Evolutionary conservation across 331 rosid species (phyloP), one percentile per base, ranked within the genome.

Genomic region (Rhamnella rubrinervis): DNA sequence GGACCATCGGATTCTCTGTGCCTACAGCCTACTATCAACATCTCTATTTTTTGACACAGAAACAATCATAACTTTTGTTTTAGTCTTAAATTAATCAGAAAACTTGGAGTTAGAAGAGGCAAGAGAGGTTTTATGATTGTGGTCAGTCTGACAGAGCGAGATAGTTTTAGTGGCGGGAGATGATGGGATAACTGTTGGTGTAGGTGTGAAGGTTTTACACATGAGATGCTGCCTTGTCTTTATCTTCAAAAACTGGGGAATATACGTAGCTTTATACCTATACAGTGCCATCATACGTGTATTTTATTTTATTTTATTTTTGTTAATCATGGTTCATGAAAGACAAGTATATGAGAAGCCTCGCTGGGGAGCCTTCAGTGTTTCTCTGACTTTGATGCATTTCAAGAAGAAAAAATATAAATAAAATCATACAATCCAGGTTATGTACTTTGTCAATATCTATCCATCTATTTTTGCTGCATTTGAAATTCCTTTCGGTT

Each of bases 321-420:
- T 59, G 73, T 66, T 81, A 72, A 82, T 85, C 78, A 77, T 80
- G 85, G 68, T 67, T 81, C 67, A 71, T 61, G 81, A 67, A 73
- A 59, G 75, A 71, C 74, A 47, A 81, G 89, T 62, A 58, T 83
- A 51, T 79, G 61, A 78, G 77, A 85, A 78, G 80, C 75, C 80
- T 80, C 74, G 63, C 64, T 20, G 77, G 67, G 79, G 51, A 55
- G 41, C 64, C 65, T 63, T 68, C 69, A 63, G 66, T 80, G 70
- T 82, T 65, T 66, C 87, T 84, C 91, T 85, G 81, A 81, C 84
- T 85, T 84, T 79, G 82, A 76, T 84, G 79, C 80, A 71, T 63
- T 79, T 14, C 78, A 52, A 61, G 80, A 57, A 65, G 63, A n/a
- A 64, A 65, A 55, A 55, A 71, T 35, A 61, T 9, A 44, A 51